Conservation (phyloP, 805 yeast species). For the Yarrowia osloensis region DNA sequence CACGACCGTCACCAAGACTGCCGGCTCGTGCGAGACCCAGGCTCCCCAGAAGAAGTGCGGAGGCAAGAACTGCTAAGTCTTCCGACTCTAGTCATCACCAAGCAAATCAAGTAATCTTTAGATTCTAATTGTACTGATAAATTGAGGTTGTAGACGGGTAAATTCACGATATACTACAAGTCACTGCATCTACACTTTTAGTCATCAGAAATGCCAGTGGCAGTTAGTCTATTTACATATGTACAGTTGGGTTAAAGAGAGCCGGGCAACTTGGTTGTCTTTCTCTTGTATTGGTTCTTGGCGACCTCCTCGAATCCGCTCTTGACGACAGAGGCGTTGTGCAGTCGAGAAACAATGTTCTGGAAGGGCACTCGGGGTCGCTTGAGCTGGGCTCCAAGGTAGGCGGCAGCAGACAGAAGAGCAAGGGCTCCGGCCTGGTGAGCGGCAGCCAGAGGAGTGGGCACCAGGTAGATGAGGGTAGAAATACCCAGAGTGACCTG, state of each 20-base stretch:
- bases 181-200: neutral
- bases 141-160: neutral
- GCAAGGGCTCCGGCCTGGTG: slow-evolving; percentile 98
- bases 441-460: slow-evolving; percentile 87
- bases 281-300: slow-evolving; percentile 30
- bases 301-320: slow-evolving; percentile 22
- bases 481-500: slow-evolving; percentile 87
- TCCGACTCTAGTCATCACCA: neutral
- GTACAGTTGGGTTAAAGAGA: slow-evolving; percentile 22
- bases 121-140: slow-evolving; percentile 18
- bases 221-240: slow-evolving; percentile 31
- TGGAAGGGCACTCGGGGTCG: slow-evolving; percentile 51
- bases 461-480: slow-evolving; percentile 85
- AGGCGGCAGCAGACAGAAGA: slow-evolving; percentile 74
- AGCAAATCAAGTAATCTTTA: neutral
- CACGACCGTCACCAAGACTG: slow-evolving; percentile 19
- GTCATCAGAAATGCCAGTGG: neutral
- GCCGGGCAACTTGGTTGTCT: slow-evolving; percentile 26
- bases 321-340: slow-evolving; percentile 23
- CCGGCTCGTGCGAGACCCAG: slow-evolving; percentile 17
- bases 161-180: too few species aligned
- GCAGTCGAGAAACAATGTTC: slow-evolving; percentile 28
- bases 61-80: slow-evolving; percentile 10
- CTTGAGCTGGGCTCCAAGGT: slow-evolving; percentile 58
- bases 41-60: slow-evolving; percentile 27